Evolutionary conservation across 2,329 filamentous ascomycete genomes (phyloP), one percentile per base, ranked within the genome.

Genomic region (Septoria linicola): DNA sequence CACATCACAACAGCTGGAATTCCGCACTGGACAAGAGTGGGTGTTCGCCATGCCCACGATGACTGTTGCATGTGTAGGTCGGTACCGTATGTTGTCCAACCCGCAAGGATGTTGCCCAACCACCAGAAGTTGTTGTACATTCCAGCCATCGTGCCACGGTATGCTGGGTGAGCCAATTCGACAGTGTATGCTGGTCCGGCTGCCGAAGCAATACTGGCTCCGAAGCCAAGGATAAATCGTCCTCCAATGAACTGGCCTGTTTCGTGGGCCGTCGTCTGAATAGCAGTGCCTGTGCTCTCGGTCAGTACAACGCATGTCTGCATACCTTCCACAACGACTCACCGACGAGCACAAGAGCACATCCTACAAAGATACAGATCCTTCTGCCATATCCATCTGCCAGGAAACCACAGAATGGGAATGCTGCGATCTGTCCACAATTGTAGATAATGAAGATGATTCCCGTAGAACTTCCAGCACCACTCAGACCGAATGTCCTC

Each of bases 141-240:
- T 19, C 80, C 82, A 2, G 80, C 80, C 68, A 83, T 76, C 16
- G 79, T 75, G 25, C 81, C 81, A 57, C 82, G 75, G 62, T 80
- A 82, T 3, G 76, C 76, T 1, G 82, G 82, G 59, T 84, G 82
- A 2, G 80, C 76, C 31, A 83, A 68, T 62, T 85, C 81, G 41
- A 81, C 77, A 11, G 78, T 78, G 62, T 84, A 85, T 8, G 80
- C 76, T 1, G 82, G 83, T 0, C 78, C 81, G 8, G 81, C 80
- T 2, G 79, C 77, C n/a, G 76, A 75, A 2, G 78, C 78, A 47
- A 84, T 79, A 41, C 45, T 57, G n/a, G 57, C 79, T 32, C 81
- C 81, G 36, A 71, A 70, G 2, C 69, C 69, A 32, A 72, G 66
- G 3, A 72, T n/a, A 54, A 72, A 72, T 14, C 70, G 60, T 11